phyloP scores from a whole-genome alignment of 495 filamentous ascomycete genomes.

The Tuber aestivum region DNA sequence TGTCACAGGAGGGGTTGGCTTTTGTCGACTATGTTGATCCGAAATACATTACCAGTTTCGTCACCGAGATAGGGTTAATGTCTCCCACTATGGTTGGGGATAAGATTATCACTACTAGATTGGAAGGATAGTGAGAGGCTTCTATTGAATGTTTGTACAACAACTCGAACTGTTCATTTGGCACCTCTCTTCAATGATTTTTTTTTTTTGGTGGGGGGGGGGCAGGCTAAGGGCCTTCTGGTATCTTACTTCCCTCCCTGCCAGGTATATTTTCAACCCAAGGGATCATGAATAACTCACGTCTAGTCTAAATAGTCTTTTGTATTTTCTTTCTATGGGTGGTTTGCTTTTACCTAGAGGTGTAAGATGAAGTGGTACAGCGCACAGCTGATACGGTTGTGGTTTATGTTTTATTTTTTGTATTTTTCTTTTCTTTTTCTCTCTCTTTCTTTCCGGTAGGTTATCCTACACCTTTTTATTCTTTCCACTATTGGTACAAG shows the following conservation, averaged over 20 bases:
- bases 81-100: slow-evolving; percentile 51
- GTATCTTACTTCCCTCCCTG: background rate
- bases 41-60: slow-evolving; percentile 69
- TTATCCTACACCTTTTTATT: background rate
- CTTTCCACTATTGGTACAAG: background rate
- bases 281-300: background rate
- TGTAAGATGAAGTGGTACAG: background rate
- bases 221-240: background rate
- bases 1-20: slow-evolving; percentile 42
- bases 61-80: slow-evolving; percentile 69
- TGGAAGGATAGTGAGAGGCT: slow-evolving; percentile 6
- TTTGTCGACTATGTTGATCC: slow-evolving; percentile 82
- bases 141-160: background rate
- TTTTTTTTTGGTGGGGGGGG: background rate
- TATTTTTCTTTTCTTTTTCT: background rate
- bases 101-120: slow-evolving; percentile 35
- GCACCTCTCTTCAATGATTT: background rate
- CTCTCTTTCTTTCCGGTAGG: background rate
- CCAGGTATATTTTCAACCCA: background rate
- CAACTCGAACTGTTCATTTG: background rate
- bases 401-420: background rate
- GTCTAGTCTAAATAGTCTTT: background rate
- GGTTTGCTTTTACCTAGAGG: background rate
- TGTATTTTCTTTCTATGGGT: background rate
- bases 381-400: background rate